phyloP scores from a whole-genome alignment of 345 rosid species.

The Syzygium aqueum region DNA sequence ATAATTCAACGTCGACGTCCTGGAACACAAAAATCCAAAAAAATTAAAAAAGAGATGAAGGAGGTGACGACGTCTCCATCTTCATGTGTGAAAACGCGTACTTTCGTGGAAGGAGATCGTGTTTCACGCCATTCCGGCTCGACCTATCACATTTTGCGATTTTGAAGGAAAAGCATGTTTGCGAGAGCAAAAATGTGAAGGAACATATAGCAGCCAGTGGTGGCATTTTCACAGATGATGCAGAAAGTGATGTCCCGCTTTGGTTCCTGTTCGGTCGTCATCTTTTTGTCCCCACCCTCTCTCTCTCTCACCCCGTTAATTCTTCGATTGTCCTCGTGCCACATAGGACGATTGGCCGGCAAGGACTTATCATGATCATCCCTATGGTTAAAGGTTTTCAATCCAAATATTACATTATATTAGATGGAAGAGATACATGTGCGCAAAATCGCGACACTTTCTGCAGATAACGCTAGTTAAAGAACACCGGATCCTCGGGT shows the following conservation, averaged over 20 bases:
- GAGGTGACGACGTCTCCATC: not conserved
- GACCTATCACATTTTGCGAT: not conserved
- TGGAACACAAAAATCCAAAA: not conserved
- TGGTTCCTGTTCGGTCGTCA: not conserved
- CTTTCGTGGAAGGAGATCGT: not conserved
- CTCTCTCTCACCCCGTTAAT: no score
- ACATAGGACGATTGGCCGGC: no score
- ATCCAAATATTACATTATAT: not conserved
- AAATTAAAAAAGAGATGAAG: no score
- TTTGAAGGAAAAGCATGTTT: not conserved
- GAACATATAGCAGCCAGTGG: no score
- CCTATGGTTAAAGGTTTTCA: not conserved
- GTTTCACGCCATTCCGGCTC: no score
- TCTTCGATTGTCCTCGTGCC: no score
- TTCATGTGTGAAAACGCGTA: not conserved
- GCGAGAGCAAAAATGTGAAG: not conserved
- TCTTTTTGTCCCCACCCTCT: no score
- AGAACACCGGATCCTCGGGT: no score
- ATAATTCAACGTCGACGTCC: not conserved
- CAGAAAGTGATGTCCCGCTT: no score
- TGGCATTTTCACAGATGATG: no score
- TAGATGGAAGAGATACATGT: not conserved
- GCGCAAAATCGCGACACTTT: not conserved
- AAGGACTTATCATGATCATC: no score
- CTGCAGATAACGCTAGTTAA: no score